A percentile compares a stretch with the other conserved stretches of the same genome.
phyloP scores from a whole-genome alignment of 1,139 yeast genomes.

The Blastobotrys malaysiensis region DNA sequence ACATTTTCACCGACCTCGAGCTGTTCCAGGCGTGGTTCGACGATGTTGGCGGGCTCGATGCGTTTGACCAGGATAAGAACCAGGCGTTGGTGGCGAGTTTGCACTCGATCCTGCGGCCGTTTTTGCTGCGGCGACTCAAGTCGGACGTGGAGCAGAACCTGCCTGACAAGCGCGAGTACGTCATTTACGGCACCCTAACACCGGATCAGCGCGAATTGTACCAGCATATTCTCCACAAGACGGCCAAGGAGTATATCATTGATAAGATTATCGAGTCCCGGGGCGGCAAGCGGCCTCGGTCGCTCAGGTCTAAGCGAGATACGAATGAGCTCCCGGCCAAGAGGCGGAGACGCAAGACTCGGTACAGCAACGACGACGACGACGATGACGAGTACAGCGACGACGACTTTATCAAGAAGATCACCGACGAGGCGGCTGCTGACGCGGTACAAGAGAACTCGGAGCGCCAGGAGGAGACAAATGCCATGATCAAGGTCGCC shows the following conservation, averaged over 20 bases:
- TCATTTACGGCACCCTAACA: constrained; percentile 67
- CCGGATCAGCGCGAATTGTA: constrained; percentile 61
- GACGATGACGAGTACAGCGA: constrained; percentile 14
- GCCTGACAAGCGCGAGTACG: constrained; percentile 87
- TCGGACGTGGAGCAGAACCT: constrained; percentile 59
- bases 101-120: constrained; percentile 86
- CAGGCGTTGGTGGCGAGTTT: constrained; percentile 62
- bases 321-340: background rate
- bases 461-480: constrained; percentile 11
- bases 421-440: constrained; percentile 10
- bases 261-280: constrained; percentile 33
- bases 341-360: constrained; percentile 2
- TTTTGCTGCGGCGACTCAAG: constrained; percentile 74
- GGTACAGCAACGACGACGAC: constrained; percentile 8
- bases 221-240: constrained; percentile 48
- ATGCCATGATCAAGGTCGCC: constrained; percentile 21
- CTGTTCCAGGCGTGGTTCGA: constrained; percentile 94
- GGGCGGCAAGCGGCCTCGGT: constrained; percentile 8
- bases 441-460: constrained; percentile 8
- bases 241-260: constrained; percentile 31
- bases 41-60: constrained; percentile 47
- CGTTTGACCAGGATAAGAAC: constrained; percentile 38
- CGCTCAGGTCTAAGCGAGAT: background rate
- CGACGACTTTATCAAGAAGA: constrained; percentile 8
- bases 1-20: constrained; percentile 83